These are phyloP conservation scores for Cladosporium sp. DNA, from an alignment of 2,329 filamentous ascomycete species.

Conservation along the genomic window DNA sequence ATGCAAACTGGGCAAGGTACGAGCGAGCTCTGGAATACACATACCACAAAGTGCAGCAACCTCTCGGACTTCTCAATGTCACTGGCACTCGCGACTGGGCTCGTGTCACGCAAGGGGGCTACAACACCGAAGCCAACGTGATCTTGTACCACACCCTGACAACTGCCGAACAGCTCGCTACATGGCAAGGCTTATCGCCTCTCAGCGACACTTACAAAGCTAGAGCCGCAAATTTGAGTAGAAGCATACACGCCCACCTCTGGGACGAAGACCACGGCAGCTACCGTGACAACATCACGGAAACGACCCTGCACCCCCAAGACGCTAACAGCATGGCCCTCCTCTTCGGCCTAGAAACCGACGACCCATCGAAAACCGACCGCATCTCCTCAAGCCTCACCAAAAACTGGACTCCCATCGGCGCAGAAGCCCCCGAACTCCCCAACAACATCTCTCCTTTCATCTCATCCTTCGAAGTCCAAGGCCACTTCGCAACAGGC, in stretches of 20 bases:
- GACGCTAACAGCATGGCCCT: conserved; percentile 50
- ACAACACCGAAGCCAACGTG: conserved; percentile 51
- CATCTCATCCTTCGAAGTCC: conserved; percentile 51
- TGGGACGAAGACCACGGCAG: conserved; percentile 36
- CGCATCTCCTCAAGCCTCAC: conserved; percentile 40
- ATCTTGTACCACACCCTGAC: conserved; percentile 55
- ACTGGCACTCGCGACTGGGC: conserved; percentile 51
- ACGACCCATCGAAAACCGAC: conserved; percentile 26
- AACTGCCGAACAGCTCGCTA: conserved; percentile 53
- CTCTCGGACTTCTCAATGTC: conserved; percentile 49
- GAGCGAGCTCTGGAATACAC: conserved; percentile 49
- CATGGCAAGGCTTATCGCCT: conserved; percentile 46
- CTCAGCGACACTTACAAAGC: conserved; percentile 49
- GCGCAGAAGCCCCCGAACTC: conserved; percentile 53
- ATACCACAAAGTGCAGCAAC: conserved; percentile 45
- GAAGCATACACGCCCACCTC: conserved; percentile 18
- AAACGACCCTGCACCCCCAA: conserved; percentile 50
- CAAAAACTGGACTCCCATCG: conserved; percentile 45
- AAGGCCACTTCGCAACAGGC: conserved; percentile 47
- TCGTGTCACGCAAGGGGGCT: conserved; percentile 53
- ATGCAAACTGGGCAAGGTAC: conserved; percentile 47
- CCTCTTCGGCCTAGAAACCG: conserved; percentile 41
- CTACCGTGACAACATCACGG: conserved; percentile 38
- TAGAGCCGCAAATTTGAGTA: conserved; percentile 49
- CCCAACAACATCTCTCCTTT: conserved; percentile 52